Conservation (phyloP, 495 filamentous ascomycete genomes). For the Penicilliopsis zonata region DNA sequence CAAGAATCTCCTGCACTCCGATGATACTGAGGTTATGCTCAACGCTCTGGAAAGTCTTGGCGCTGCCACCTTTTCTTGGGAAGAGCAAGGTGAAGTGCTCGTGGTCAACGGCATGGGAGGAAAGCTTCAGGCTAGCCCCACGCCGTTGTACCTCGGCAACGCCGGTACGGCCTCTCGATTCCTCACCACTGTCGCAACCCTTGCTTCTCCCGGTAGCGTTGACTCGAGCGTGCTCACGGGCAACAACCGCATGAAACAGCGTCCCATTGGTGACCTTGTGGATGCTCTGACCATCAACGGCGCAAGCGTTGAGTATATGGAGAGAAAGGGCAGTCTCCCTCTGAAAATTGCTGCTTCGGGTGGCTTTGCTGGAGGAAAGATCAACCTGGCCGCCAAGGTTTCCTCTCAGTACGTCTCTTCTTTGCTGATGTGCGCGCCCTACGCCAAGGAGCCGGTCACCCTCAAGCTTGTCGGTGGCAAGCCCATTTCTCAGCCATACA, state of each 20-base stretch:
- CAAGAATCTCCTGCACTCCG: conserved; percentile 86
- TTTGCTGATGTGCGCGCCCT: conserved; percentile 92
- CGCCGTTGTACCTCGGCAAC: conserved; percentile 86
- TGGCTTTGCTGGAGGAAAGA: conserved; percentile 83
- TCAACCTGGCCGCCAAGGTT: conserved; percentile 84
- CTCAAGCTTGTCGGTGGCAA: conserved; percentile 84
- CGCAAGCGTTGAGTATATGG: conserved; percentile 69
- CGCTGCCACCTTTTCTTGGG: conserved; percentile 91
- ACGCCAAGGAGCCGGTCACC: conserved; percentile 87
- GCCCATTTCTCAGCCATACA: conserved; percentile 93
- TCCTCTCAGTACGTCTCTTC: conserved; percentile 98
- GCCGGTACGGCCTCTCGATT: conserved; percentile 94
- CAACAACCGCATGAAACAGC: conserved; percentile 91
- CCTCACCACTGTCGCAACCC: conserved; percentile 80
- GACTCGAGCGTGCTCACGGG: conserved; percentile 75
- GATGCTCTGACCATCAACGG: conserved; percentile 81
- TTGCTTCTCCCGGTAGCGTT: conserved; percentile 54
- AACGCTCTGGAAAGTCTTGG: conserved; percentile 71
- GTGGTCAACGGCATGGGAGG: conserved; percentile 87
- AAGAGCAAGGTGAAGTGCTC: conserved; percentile 80
- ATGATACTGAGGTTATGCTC: conserved; percentile 95
- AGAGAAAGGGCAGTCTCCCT: conserved; percentile 65
- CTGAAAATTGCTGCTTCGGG: conserved; percentile 69
- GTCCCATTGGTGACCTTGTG: conserved; percentile 89
- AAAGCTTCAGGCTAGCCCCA: conserved; percentile 58